Base-by-base conservation (phyloP, 305 asterid species). In the Salvia sclarea region DNA sequence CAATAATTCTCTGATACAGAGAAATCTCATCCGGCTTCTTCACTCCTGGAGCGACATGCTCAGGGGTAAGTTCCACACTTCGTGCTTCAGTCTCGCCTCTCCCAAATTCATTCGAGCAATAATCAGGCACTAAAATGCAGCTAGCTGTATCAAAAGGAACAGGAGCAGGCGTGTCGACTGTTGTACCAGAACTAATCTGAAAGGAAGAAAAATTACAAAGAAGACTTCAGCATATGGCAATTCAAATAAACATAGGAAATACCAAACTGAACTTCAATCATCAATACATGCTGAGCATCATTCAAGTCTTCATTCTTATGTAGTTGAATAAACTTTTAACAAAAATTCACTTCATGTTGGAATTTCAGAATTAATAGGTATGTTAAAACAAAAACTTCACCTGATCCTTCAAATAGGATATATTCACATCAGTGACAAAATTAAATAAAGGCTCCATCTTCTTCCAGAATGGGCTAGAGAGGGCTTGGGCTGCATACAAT, bases 381-480 rank as follows among this genome's bases (percentile, higher is more conserved):
- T 40, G 56, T 43, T 18, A 63, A 71, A 75, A 70, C 40, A 61
- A 68, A 64, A 25, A 61, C 45, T 60, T 43, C 69, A 90, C 98
- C 97, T 93, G 97, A 61, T 88, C 88, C 64, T 80, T 83, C 82
- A 90, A 66, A 87, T 80, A 84, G 49, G 89, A 66, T 68, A 86
- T 54, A 78, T 93, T 97, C 58, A 72, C 64, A 58, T 93, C 94
- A 35, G 95, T 82, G 70, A 93, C 72, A 77, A 86, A 84, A 59
- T 84, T 89, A 73, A 86, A 90, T 44, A 85, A 71, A 50, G 81
- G 84, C 79, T 93, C 96, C 96, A 86, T 85, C 78, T 83, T 81
- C 88, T 79, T 84, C 98, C 98, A 93, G 77, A 90, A 86, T 47
- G 86, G 77, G 86, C 90, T 81, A 58, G 88, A 83, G 68, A 86